Evolutionary conservation across 164 flowering plant species (phyloP), one percentile per base, ranked within the genome.

Genomic region (Liquidambar formosana): DNA sequence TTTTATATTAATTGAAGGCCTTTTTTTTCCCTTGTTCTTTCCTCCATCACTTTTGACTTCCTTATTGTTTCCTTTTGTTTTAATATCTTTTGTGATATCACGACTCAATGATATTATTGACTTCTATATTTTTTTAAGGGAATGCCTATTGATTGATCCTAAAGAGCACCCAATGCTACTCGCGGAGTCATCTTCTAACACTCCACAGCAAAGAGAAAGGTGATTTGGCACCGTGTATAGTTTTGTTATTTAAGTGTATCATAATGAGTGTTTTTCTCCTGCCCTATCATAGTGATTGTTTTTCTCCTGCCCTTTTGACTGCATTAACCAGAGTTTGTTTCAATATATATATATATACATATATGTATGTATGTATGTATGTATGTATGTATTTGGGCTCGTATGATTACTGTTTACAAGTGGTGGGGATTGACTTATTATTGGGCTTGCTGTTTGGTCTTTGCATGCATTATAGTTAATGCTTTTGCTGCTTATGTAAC

Each of bases 101-200:
- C 33, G 48, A 1, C 71, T 16, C 56, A 22, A 18, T n/a, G n/a
- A 23, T 43, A n/a, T 57, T 19, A 5, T 1, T 27, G 58, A 16
- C 18, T 28, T 26, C 19, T 49, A 38, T 57, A 26, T 58, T 68
- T 33, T 33, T 75, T 73, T 59, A 70, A 95, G 98, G 89, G 89
- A 90, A 33, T 87, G 99, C 63, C 81, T 95, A 53, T 68, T 91
- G 77, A 77, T 95, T 82, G 97, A 95, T 81, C 98, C 98, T 1
- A 85, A 82, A 72, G 98, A 93, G 78, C 99, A 93, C 75, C 99
- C 99, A 16, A 93, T 93, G 98, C 88, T 95, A 46, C 93, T 95
- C 69, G 94, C 99, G 26, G 99, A 95, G 71, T 90, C 99, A 66
- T 93, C 97, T 69, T 87, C 84, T 28, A 93, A 88, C 77, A 74